These are phyloP conservation scores for Neolecta irregularis DNA, from an alignment of 1,139 yeast species.

Conservation along the genomic window DNA sequence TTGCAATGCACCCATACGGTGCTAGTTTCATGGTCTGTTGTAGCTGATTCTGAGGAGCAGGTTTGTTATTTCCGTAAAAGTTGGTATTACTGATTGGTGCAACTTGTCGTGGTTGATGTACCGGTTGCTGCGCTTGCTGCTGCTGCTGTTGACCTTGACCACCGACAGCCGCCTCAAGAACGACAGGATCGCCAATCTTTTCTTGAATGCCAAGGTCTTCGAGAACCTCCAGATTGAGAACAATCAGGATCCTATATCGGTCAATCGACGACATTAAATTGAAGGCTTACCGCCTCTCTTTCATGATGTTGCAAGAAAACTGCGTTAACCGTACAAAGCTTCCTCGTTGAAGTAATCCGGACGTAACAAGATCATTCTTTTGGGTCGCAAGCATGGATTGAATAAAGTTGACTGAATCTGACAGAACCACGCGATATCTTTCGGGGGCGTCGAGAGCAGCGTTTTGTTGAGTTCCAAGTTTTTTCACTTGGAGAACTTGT, in stretches of 20 bases:
- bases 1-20: not conserved
- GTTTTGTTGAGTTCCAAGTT: conserved; percentile 9
- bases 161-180: conserved; percentile 2
- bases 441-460: conserved; percentile 13
- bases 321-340: conserved; percentile 14
- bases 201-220: conserved; percentile 13
- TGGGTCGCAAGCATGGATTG: conserved; percentile 17
- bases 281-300: conserved; percentile 11
- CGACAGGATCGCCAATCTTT: conserved; percentile 13
- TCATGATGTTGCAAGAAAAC: conserved; percentile 14
- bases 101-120: conserved; percentile 11
- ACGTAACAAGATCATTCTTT: conserved; percentile 12
- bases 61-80: conserved; percentile 8
- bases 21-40: conserved; percentile 3
- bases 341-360: conserved; percentile 13
- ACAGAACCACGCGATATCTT: conserved; percentile 16
- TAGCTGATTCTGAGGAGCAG: conserved; percentile 6
- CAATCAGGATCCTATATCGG: conserved; percentile 9
- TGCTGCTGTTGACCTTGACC: conserved; percentile 5
- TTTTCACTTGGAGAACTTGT: conserved; percentile 17
- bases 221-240: conserved; percentile 13
- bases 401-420: conserved; percentile 16
- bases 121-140: conserved; percentile 5
- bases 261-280: not conserved
- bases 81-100: conserved; percentile 7